Evolutionary conservation across 2,329 filamentous ascomycete species (phyloP).

Genomic region (Penicillium sp.): DNA sequence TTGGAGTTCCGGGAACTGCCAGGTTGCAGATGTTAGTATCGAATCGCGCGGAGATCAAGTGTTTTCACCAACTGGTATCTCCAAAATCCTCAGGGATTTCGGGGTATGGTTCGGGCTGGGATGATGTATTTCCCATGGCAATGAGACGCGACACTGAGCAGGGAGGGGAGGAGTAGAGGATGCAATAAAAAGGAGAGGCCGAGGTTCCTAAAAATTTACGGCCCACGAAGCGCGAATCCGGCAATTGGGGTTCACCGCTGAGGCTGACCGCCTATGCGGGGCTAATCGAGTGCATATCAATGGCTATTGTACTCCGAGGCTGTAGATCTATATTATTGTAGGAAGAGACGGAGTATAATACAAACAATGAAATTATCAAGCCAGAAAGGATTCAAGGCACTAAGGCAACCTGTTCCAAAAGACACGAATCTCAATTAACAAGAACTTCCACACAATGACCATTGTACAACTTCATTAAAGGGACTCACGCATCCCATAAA

Average conservation of each 20-base stretch:
- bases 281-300: background rate
- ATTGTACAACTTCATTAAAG: background rate
- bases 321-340: background rate
- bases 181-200: background rate
- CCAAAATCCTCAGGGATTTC: background rate
- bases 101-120: background rate
- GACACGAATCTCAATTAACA: too few relatives aligned
- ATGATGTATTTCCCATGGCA: conserved; percentile 4
- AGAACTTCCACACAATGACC: background rate
- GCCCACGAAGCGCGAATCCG: background rate
- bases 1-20: conserved; percentile 6
- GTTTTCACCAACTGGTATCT: background rate
- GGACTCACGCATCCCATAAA: background rate
- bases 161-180: background rate
- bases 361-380: background rate
- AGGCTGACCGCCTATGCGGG: background rate
- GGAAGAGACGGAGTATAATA: background rate
- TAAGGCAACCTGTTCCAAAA: background rate
- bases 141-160: background rate
- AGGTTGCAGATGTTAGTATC: background rate
- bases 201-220: conserved; percentile 4
- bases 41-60: background rate
- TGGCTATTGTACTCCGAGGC: background rate
- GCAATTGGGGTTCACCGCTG: background rate
- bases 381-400: background rate